These are phyloP conservation scores for Wickerhamiella azymoides DNA, from an alignment of 805 yeast genomes.

Conservation along the genomic window DNA sequence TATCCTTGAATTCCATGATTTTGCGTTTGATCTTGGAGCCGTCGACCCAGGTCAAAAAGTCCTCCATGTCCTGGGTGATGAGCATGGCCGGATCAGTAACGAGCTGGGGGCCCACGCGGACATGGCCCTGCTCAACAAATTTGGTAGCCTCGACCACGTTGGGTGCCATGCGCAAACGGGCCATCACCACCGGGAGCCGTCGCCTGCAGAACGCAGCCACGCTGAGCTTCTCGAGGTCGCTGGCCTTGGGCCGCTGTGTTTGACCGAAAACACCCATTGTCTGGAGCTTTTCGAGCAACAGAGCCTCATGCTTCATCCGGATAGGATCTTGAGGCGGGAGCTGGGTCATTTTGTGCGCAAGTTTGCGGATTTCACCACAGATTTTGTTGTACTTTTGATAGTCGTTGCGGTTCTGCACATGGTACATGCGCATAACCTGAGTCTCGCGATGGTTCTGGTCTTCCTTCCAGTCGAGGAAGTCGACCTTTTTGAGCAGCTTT, in stretches of 20 bases:
- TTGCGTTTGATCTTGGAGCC: constrained; percentile 83
- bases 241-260: constrained; percentile 57
- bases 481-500: constrained; percentile 87
- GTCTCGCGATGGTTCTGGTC: constrained; percentile 91
- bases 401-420: constrained; percentile 88
- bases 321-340: constrained; percentile 79
- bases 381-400: constrained; percentile 85
- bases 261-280: constrained; percentile 79
- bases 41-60: constrained; percentile 97
- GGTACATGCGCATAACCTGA: constrained; percentile 91
- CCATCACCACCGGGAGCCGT: constrained; percentile 88
- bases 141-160: constrained; percentile 77
- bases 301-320: constrained; percentile 76
- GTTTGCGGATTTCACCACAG: constrained; percentile 80
- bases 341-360: constrained; percentile 74
- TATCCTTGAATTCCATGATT: constrained; percentile 72
- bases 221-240: constrained; percentile 81
- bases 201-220: constrained; percentile 89
- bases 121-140: constrained; percentile 93
- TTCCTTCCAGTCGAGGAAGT: constrained; percentile 94
- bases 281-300: constrained; percentile 73
- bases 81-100: constrained; percentile 92
- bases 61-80: constrained; percentile 89
- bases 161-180: constrained; percentile 86
- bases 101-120: constrained; percentile 90